These are phyloP conservation scores for Agrocybe chaxingu DNA, from an alignment of 768 basidiomycete genomes.

Conservation along the genomic window DNA sequence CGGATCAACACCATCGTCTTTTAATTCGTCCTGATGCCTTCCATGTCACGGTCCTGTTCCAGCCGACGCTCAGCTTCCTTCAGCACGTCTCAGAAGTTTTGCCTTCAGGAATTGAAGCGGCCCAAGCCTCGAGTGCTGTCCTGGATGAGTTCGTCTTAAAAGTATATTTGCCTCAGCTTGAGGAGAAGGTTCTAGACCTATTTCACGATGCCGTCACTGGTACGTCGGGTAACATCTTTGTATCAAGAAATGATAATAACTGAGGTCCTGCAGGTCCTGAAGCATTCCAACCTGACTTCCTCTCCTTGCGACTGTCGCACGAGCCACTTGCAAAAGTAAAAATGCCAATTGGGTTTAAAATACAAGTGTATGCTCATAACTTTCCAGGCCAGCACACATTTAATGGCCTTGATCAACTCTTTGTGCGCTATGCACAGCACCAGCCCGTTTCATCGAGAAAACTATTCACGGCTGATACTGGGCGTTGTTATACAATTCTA, in stretches of 20 bases:
- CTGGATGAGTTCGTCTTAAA: slow-evolving; percentile 92
- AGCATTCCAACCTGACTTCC: slow-evolving; percentile 81
- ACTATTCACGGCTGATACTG: slow-evolving; percentile 90
- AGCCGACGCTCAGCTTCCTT: slow-evolving; percentile 86
- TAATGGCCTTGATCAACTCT: slow-evolving; percentile 89
- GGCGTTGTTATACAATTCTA: slow-evolving; percentile 96
- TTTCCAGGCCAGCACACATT: slow-evolving; percentile 70
- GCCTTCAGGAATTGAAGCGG: slow-evolving; percentile 67
- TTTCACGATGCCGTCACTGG: slow-evolving; percentile 86
- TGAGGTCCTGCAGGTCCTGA: slow-evolving; percentile 56
- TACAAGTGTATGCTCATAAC: background rate
- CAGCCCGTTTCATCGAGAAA: slow-evolving; percentile 93
- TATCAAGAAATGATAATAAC: background rate
- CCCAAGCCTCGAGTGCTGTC: slow-evolving; percentile 64
- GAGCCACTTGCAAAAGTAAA: slow-evolving; percentile 79
- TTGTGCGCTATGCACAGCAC: slow-evolving; percentile 87
- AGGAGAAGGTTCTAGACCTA: slow-evolving; percentile 85
- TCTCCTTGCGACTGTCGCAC: slow-evolving; percentile 57
- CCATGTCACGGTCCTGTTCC: slow-evolving; percentile 92
- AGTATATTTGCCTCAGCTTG: slow-evolving; percentile 91
- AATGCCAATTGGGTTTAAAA: slow-evolving; percentile 1
- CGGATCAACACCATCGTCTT: slow-evolving; percentile 78
- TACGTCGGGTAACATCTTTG: slow-evolving; percentile 23
- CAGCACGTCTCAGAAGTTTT: slow-evolving; percentile 67
- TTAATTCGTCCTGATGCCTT: slow-evolving; percentile 91